A percentile compares a stretch with the other conserved stretches of the same genome.
These are phyloP conservation scores for Erodium moschatum DNA, from an alignment of 441 rosid genomes.

Conservation along the genomic window DNA sequence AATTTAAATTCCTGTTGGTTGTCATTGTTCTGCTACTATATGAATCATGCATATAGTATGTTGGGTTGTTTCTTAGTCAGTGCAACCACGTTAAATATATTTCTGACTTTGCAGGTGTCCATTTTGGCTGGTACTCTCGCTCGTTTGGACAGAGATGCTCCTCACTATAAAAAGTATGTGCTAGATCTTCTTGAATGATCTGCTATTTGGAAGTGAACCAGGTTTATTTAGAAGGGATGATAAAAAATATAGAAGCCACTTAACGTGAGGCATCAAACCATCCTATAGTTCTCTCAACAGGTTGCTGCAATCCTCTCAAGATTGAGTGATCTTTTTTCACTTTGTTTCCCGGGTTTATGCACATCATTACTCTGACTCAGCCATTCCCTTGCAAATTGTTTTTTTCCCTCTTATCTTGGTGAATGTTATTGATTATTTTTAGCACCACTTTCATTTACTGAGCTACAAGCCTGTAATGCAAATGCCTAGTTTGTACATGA, in stretches of 20 bases:
- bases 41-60: neutral
- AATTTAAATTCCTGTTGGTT: conserved; percentile 1
- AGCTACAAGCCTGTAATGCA: neutral
- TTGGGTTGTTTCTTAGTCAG: conserved; percentile 1
- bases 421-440: neutral
- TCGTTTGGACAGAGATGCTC: conserved; percentile 96
- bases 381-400: neutral
- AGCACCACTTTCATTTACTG: neutral
- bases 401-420: neutral
- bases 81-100: conserved; percentile 16
- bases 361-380: neutral
- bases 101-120: conserved; percentile 60
- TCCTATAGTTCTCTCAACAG: neutral
- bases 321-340: neutral
- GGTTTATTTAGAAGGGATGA: neutral
- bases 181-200: conserved; percentile 9
- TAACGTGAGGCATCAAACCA: neutral
- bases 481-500: neutral
- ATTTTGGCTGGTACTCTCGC: conserved; percentile 95
- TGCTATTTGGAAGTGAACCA: neutral
- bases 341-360: conserved; percentile 1
- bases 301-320: neutral
- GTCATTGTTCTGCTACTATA: conserved; percentile 1
- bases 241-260: neutral
- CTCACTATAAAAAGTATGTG: conserved; percentile 68